Conservation (phyloP, 306 rosid species). For the Vigna trinervia region DNA sequence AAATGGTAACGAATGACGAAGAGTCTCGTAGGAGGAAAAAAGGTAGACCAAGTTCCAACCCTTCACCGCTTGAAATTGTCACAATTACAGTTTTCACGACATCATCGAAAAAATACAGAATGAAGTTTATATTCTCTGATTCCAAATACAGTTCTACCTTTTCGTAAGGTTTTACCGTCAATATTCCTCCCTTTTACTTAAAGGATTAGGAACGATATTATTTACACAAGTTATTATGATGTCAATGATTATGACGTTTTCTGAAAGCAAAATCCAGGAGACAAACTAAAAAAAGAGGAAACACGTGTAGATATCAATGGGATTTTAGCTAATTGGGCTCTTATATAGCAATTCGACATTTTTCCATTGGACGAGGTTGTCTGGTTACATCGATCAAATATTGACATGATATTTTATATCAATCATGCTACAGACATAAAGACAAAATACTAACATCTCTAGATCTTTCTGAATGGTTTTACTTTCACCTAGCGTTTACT, state of each 20-base stretch:
- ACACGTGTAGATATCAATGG: not conserved
- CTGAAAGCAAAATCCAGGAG: not conserved
- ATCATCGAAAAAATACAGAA: not conserved
- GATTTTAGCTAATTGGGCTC: not conserved
- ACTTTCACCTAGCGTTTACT: not conserved
- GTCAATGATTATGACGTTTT: not conserved
- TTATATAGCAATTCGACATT: not conserved
- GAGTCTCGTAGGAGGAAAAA: not conserved
- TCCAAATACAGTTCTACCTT: too few species aligned
- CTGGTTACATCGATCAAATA: not conserved
- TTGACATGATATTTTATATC: too few species aligned
- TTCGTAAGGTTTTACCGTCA: not conserved
- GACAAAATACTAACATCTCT: not conserved
- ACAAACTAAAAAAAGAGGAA: not conserved
- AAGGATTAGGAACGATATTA: slow-evolving; percentile 3
- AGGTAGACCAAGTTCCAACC: not conserved
- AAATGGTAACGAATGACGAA: too few species aligned
- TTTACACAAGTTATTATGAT: not conserved
- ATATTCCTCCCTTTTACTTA: not conserved
- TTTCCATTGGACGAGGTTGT: not conserved
- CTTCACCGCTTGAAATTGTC: not conserved
- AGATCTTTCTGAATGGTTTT: not conserved
- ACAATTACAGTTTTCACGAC: not conserved
- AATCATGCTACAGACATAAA: too few species aligned
- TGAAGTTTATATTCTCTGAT: not conserved